phyloP scores from a whole-genome alignment of 768 basidiomycete species.

The Kwoniella europaea region DNA sequence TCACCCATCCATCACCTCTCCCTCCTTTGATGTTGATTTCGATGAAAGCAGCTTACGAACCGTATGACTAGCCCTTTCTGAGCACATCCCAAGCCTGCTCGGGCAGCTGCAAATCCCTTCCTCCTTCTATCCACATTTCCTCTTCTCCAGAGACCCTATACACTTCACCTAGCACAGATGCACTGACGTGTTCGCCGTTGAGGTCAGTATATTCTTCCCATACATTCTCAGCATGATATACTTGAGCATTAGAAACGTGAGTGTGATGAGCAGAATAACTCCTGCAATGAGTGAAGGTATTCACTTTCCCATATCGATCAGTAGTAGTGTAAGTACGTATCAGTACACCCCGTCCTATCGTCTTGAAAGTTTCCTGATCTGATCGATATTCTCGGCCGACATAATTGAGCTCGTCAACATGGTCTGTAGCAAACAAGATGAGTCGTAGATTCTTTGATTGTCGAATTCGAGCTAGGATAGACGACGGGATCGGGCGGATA shows the following conservation, averaged over 20 bases:
- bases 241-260: neutral
- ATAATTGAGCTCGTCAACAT: slow-evolving; percentile 1
- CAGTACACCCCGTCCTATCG: slow-evolving; percentile 7
- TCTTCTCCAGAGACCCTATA: neutral
- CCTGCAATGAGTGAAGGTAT: slow-evolving; percentile 21
- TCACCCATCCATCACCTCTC: neutral
- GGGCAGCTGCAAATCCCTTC: neutral
- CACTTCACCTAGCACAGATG: neutral
- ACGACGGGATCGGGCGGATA: neutral
- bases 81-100: neutral
- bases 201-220: slow-evolving; percentile 32
- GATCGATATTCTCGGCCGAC: neutral
- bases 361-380: neutral
- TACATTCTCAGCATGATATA: slow-evolving; percentile 14
- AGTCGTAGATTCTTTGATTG: slow-evolving; percentile 3
- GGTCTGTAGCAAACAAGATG: slow-evolving; percentile 17
- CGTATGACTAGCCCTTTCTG: neutral
- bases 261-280: slow-evolving; percentile 15
- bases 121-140: neutral
- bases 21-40: neutral
- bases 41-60: neutral
- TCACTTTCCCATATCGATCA: neutral
- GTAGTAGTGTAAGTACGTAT: slow-evolving; percentile 24
- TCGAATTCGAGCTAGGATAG: neutral
- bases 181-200: slow-evolving; percentile 7